Evolutionary conservation across 148 eudicot species (phyloP).

Genomic region (Silene latifolia): DNA sequence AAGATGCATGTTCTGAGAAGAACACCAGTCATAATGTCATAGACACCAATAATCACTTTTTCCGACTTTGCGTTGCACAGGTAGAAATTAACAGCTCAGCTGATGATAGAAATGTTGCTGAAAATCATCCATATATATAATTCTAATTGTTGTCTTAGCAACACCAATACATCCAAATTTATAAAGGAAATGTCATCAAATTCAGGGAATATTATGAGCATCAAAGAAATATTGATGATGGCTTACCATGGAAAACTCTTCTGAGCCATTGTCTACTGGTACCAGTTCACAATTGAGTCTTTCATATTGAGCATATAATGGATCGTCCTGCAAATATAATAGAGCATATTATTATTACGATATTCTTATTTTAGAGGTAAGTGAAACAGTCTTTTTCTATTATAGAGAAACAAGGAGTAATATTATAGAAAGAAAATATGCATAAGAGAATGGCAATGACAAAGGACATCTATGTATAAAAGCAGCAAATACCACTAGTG

Average conservation of each 20-base stretch:
- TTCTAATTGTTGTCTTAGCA: no score
- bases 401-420: neutral
- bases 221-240: slow-evolving; percentile 10
- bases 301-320: slow-evolving; percentile 69
- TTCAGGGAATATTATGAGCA: neutral
- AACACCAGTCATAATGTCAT: neutral
- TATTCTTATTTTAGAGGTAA: neutral
- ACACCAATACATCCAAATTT: neutral
- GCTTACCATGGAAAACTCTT: slow-evolving; percentile 73
- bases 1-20: neutral
- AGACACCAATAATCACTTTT: neutral
- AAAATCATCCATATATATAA: neutral
- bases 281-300: slow-evolving; percentile 67
- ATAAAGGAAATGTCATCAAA: neutral
- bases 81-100: neutral
- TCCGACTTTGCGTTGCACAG: neutral
- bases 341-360: slow-evolving; percentile 7
- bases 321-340: slow-evolving; percentile 59
- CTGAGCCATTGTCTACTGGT: slow-evolving; percentile 67
- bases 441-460: neutral
- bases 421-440: neutral
- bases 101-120: neutral
- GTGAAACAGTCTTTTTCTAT: neutral
- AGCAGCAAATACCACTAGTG: neutral
- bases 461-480: neutral